Evolutionary conservation across 768 basidiomycete species (phyloP).

Genomic region (Cubamyces sp.): DNA sequence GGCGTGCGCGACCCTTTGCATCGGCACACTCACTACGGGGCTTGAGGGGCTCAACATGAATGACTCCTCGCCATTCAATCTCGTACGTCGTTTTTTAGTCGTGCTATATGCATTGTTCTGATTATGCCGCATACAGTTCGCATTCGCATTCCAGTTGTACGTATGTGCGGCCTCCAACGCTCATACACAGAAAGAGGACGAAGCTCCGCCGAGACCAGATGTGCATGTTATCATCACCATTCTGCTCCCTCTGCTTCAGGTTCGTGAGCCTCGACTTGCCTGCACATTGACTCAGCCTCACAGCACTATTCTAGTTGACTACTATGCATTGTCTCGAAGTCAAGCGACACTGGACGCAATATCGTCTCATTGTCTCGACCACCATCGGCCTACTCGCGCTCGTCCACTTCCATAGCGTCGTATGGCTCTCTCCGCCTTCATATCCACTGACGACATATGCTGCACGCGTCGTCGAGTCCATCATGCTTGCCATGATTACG

Average conservation of each 20-base stretch:
- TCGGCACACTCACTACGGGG: slow-evolving; percentile 69
- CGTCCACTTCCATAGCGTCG: slow-evolving; percentile 67
- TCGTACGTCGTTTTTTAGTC: slow-evolving; percentile 50
- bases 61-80: slow-evolving; percentile 68
- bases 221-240: slow-evolving; percentile 75
- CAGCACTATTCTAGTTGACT: slow-evolving; percentile 46
- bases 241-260: slow-evolving; percentile 73
- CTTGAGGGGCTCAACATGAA: slow-evolving; percentile 60
- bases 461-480: slow-evolving; percentile 71
- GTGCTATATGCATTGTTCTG: background rate
- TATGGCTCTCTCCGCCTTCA: slow-evolving; percentile 48
- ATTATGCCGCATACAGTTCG: slow-evolving; percentile 50
- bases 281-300: background rate
- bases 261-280: slow-evolving; percentile 27
- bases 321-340: slow-evolving; percentile 70
- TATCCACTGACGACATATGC: slow-evolving; percentile 79
- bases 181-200: slow-evolving; percentile 48
- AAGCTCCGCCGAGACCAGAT: slow-evolving; percentile 65
- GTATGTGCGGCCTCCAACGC: slow-evolving; percentile 71
- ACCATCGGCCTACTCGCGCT: slow-evolving; percentile 63
- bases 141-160: slow-evolving; percentile 76
- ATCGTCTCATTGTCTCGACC: slow-evolving; percentile 72
- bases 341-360: slow-evolving; percentile 61
- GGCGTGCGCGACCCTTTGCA: slow-evolving; percentile 64
- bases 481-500: slow-evolving; percentile 58